A percentile compares a stretch with the other conserved stretches of the same genome.
These are phyloP conservation scores for Kitagawia praeruptora DNA, from an alignment of 129 eudicot species.

Conservation along the genomic window DNA sequence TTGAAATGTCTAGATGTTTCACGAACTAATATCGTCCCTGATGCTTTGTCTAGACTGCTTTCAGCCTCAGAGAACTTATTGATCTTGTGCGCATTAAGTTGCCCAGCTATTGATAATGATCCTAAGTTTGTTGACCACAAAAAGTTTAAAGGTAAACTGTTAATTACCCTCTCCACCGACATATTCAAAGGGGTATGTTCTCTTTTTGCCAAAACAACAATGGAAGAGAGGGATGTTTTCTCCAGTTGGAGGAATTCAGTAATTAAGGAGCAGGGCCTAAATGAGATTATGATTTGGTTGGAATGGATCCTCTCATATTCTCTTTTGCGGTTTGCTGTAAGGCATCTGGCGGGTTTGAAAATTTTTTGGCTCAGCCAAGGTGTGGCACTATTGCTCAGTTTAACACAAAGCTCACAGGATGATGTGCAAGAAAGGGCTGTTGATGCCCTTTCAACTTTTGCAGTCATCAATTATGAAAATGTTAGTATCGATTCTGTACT, in stretches of 20 bases:
- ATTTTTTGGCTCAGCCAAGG: conserved; percentile 81
- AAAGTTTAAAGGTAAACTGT: not conserved
- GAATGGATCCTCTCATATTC: conserved; percentile 82
- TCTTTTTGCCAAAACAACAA: not conserved
- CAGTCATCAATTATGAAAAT: conserved; percentile 75
- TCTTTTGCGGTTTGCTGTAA: conserved; percentile 70
- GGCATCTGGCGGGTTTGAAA: conserved; percentile 64
- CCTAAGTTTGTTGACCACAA: not conserved
- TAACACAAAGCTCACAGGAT: conserved; percentile 76
- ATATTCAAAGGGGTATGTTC: not conserved
- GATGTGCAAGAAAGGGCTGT: conserved; percentile 95
- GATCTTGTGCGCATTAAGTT: not conserved
- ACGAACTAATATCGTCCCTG: not conserved
- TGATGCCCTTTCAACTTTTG: conserved; percentile 71
- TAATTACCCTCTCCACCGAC: not conserved
- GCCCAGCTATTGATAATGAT: not conserved
- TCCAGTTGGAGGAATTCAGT: conserved; percentile 51
- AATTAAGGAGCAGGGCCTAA: conserved; percentile 34
- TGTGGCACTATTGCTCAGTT: conserved; percentile 55
- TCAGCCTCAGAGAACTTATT: not conserved
- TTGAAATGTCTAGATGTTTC: not conserved
- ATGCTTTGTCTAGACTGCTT: not conserved
- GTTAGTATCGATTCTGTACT: conserved; percentile 55
- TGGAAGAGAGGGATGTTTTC: conserved; percentile 41
- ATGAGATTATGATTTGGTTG: conserved; percentile 69